phyloP scores from a whole-genome alignment of 164 flowering plant genomes.

The Vitis rotundifolia region DNA sequence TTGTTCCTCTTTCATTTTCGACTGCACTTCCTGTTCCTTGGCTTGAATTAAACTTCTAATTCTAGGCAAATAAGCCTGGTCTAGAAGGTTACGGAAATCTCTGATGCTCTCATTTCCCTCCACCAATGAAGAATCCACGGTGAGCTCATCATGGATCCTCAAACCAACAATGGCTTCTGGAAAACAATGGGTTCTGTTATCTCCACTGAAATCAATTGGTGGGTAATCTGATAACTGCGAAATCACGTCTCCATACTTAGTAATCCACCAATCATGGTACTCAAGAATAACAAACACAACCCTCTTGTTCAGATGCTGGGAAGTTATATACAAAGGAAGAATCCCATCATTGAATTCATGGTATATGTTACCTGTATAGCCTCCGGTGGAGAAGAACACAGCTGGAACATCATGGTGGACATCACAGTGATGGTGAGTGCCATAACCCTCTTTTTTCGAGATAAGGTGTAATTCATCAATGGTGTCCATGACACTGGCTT shows the following conservation, averaged over 20 bases:
- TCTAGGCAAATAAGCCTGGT: constrained; percentile 67
- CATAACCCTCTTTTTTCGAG: constrained; percentile 15
- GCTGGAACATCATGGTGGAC: constrained; percentile 79
- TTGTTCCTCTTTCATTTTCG: constrained; percentile 5
- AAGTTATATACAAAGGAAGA: constrained; percentile 80
- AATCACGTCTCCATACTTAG: constrained; percentile 68
- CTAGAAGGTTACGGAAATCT: constrained; percentile 69
- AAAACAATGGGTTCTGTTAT: constrained; percentile 76
- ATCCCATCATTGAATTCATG: constrained; percentile 97
- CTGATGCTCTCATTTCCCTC: constrained; percentile 44
- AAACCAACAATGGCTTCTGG: constrained; percentile 76
- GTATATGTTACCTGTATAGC: constrained; percentile 90
- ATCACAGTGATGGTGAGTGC: constrained; percentile 47
- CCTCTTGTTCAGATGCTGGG: constrained; percentile 65
- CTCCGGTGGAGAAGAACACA: constrained; percentile 86
- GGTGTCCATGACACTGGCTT: constrained; percentile 65
- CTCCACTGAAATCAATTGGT: constrained; percentile 55
- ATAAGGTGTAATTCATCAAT: constrained; percentile 64
- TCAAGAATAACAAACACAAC: constrained; percentile 85
- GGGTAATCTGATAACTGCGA: constrained; percentile 72
- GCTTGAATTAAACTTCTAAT: constrained; percentile 49
- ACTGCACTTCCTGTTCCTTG: constrained; percentile 34
- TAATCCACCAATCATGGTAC: constrained; percentile 84
- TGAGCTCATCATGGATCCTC: constrained; percentile 84
- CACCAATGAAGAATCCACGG: constrained; percentile 59